Conservation (phyloP, 73 alveolate genomes). For the Tetrahymena borealis region DNA sequence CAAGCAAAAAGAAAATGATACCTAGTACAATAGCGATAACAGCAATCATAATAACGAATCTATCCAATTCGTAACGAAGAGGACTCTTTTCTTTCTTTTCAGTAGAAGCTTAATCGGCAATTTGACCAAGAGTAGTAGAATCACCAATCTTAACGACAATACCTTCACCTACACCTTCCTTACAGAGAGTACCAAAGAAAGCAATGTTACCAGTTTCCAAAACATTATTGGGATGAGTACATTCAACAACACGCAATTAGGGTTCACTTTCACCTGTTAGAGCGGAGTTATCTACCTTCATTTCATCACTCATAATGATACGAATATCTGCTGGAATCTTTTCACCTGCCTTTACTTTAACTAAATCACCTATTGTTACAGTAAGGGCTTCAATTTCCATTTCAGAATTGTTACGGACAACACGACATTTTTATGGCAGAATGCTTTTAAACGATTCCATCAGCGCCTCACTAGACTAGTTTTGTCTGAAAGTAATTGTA, state of each 20-base stretch:
- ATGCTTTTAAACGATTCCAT: conserved; percentile 70
- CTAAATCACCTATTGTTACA: conserved; percentile 82
- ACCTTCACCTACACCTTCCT: conserved; percentile 83
- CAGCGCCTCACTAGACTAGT: conserved; percentile 52
- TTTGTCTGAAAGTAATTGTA: conserved; percentile 47
- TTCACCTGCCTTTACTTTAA: conserved; percentile 76
- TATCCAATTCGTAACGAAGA: conserved; percentile 71
- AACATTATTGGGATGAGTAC: conserved; percentile 67
- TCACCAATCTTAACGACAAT: conserved; percentile 86
- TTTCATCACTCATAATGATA: conserved; percentile 58
- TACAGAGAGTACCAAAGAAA: conserved; percentile 85
- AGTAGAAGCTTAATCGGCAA: conserved; percentile 80
- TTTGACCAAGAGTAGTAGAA: conserved; percentile 82
- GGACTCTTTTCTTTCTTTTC: conserved; percentile 77
- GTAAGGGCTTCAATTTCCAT: conserved; percentile 53
- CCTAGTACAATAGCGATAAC: conserved; percentile 83
- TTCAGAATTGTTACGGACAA: conserved; percentile 64
- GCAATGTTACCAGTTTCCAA: conserved; percentile 81
- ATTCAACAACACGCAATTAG: conserved; percentile 54
- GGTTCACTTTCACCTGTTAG: conserved; percentile 91
- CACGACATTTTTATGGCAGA: conserved; percentile 58
- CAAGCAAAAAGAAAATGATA: conserved; percentile 65
- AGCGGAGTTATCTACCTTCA: conserved; percentile 86
- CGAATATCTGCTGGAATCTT: conserved; percentile 85
- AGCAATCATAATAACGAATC: conserved; percentile 78